Evolutionary conservation across 345 rosid genomes (phyloP), one percentile per base, ranked within the genome.

Genomic region (Salix viminalis): DNA sequence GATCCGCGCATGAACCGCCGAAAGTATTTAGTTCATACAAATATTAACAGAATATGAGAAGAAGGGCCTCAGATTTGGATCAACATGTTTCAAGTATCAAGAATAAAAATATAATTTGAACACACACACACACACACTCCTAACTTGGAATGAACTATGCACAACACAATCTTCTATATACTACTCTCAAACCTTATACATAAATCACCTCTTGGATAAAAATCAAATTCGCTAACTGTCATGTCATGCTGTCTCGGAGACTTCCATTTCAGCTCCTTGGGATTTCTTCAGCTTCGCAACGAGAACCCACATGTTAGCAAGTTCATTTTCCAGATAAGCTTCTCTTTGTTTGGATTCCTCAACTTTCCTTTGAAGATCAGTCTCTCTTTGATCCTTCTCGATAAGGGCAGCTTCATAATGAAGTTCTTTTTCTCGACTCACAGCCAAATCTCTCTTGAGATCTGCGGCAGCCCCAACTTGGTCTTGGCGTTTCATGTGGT

Each of bases 261-360:
- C 79, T 67, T 83, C 90, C 2, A 82, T 61, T 75, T 88, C 95
- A 28, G 69, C 77, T 52, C 87, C 97, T 46, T 82, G 89, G 26
- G 94, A 87, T 75, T 85, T 92, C 78, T 92, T 96, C 86, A 96
- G 67, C 81, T 91, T 94, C 2, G 99, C 94, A 44, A 96, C 99
- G 32, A 92, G 94, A 75, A 93, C 97, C 99, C 99, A 96, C 99
- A 96, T 96, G 80, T 88, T 96, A 37, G 99, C 99, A 7, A 96
- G 98, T 84, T 96, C 99, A 26, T 94, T 92, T 87, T 96, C 99
- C 75, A 96, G 79, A 79, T 96, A 93, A 6, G 98, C 90, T 88
- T 96, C 99, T 84, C 97, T 89, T 62, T 88, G 92, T 81, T 94
- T 94, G n/a, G 99, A 91, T 81, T 96, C 99, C 83, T 93, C 95